These are phyloP conservation scores for Lumnitzera littorea DNA, from an alignment of 345 rosid genomes.

Conservation along the genomic window DNA sequence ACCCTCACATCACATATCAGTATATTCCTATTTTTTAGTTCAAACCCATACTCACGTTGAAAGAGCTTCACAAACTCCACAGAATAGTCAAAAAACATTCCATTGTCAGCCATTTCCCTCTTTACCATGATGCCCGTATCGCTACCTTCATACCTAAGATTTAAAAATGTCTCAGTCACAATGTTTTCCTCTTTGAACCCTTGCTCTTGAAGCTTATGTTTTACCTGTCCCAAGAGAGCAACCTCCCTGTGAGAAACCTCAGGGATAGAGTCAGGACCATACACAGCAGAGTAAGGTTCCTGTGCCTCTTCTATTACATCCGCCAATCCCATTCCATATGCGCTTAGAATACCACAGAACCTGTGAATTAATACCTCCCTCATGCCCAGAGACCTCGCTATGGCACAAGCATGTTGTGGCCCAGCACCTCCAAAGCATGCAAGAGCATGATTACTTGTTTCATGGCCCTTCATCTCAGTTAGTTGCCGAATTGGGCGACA, in stretches of 20 bases:
- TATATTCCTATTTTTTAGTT: slow-evolving; percentile 68
- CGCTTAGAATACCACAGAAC: slow-evolving; percentile 89
- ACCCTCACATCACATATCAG: slow-evolving; percentile 85
- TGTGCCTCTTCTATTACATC: slow-evolving; percentile 96
- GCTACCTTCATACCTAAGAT: slow-evolving; percentile 92
- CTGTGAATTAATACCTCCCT: slow-evolving; percentile 79
- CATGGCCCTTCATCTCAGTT: slow-evolving; percentile 98
- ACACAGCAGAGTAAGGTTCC: slow-evolving; percentile 85
- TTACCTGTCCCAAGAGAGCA: slow-evolving; percentile 44
- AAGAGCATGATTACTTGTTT: slow-evolving; percentile 86
- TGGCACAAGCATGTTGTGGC: slow-evolving; percentile 97
- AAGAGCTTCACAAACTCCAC: slow-evolving; percentile 72
- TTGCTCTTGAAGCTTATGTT: slow-evolving; percentile 61
- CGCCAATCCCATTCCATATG: slow-evolving; percentile 98
- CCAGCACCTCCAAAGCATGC: slow-evolving; percentile 99
- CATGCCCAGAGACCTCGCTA: slow-evolving; percentile 92
- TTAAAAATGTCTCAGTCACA: slow-evolving; percentile 64
- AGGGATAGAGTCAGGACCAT: slow-evolving; percentile 49
- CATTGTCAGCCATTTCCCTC: slow-evolving; percentile 34
- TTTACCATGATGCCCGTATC: slow-evolving; percentile 97
- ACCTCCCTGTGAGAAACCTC: slow-evolving; percentile 69
- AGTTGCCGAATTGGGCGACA: slow-evolving; percentile 92
- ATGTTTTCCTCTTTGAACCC: slow-evolving; percentile 67
- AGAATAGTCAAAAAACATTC: slow-evolving; percentile 49
- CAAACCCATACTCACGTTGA: slow-evolving; percentile 88